Evolutionary conservation across 805 yeast genomes (phyloP).

Genomic region (Metschnikowia cubensis): DNA sequence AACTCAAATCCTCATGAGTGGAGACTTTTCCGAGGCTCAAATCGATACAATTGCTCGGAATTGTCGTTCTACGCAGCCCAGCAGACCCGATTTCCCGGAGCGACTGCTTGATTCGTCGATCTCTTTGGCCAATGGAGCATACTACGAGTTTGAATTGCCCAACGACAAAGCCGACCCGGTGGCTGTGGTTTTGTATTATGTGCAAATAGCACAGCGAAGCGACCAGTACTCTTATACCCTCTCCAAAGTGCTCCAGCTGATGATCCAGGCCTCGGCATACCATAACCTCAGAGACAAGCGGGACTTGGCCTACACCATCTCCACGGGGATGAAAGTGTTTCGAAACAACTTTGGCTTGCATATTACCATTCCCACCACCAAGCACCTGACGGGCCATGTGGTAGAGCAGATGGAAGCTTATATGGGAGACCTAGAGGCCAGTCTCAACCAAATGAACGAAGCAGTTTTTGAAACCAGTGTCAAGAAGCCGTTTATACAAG

Average conservation of each 20-base stretch:
- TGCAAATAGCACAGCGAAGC: slow-evolving; percentile 52
- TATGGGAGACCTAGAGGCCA: slow-evolving; percentile 38
- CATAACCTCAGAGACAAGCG: slow-evolving; percentile 50
- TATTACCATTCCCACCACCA: slow-evolving; percentile 52
- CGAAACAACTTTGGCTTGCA: slow-evolving; percentile 56
- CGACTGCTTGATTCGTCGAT: neutral
- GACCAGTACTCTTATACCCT: slow-evolving; percentile 33
- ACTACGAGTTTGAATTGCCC: neutral
- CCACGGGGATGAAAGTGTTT: slow-evolving; percentile 52
- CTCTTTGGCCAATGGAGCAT: neutral
- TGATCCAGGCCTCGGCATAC: slow-evolving; percentile 42
- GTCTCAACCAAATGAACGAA: slow-evolving; percentile 27
- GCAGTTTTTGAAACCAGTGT: slow-evolving; percentile 22
- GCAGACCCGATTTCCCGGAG: neutral
- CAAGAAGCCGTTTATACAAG: slow-evolving; percentile 31
- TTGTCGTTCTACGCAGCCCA: slow-evolving; percentile 2
- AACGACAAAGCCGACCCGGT: neutral
- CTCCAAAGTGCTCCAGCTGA: slow-evolving; percentile 44
- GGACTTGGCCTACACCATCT: slow-evolving; percentile 60
- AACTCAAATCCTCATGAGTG: slow-evolving; percentile 47
- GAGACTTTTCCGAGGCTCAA: slow-evolving; percentile 35
- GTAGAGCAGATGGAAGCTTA: slow-evolving; percentile 47
- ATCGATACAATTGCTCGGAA: slow-evolving; percentile 13
- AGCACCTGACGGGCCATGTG: slow-evolving; percentile 37
- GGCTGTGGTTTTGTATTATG: slow-evolving; percentile 44